A percentile compares a stretch with the other conserved stretches of the same genome.
Conservation (phyloP, 495 filamentous ascomycete genomes). For the Aspergillus sparsus region DNA sequence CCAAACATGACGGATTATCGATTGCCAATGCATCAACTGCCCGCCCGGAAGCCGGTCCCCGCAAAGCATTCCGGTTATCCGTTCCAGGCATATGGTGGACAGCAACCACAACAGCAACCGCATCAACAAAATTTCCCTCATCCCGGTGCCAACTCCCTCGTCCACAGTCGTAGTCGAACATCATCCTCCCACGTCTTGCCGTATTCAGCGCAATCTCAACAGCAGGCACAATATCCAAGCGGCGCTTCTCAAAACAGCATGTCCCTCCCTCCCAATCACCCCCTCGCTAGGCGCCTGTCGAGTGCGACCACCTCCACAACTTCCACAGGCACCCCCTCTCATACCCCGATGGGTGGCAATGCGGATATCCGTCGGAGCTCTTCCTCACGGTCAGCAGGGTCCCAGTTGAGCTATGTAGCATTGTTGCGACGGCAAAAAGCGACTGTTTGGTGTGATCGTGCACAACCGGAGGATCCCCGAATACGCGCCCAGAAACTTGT, state of each 20-base stretch:
- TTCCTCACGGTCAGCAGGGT: constrained; percentile 59
- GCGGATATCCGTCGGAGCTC: constrained; percentile 73
- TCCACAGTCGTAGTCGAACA: constrained; percentile 57
- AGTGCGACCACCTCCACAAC: constrained; percentile 71
- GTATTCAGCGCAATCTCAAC: constrained; percentile 34
- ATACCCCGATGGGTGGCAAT: constrained; percentile 35
- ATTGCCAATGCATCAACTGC: constrained; percentile 41
- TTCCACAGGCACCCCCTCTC: constrained; percentile 49
- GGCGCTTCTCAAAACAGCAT: constrained; percentile 35
- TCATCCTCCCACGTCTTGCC: constrained; percentile 63
- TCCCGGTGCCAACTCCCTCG: constrained; percentile 32
- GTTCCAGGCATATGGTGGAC: constrained; percentile 38
- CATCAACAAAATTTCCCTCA: constrained; percentile 34
- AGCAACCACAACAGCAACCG: constrained; percentile 23
- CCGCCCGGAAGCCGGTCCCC: constrained; percentile 40
- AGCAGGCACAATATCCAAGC: constrained; percentile 33
- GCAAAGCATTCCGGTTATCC: constrained; percentile 31
- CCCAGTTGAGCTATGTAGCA: constrained; percentile 82
- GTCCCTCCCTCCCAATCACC: constrained; percentile 33
- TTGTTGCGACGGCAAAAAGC: constrained; percentile 94
- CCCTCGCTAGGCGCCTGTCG: constrained; percentile 65
- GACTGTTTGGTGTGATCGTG: constrained; percentile 97
- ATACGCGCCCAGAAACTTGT: constrained; percentile 74
- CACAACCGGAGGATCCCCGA: constrained; percentile 88
- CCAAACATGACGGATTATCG: constrained; percentile 49